Percentiles rank a stretch among this genome's conserved stretches.
Evolutionary conservation across 345 rosid genomes (phyloP).

Genomic region (Eucalyptus rudis): DNA sequence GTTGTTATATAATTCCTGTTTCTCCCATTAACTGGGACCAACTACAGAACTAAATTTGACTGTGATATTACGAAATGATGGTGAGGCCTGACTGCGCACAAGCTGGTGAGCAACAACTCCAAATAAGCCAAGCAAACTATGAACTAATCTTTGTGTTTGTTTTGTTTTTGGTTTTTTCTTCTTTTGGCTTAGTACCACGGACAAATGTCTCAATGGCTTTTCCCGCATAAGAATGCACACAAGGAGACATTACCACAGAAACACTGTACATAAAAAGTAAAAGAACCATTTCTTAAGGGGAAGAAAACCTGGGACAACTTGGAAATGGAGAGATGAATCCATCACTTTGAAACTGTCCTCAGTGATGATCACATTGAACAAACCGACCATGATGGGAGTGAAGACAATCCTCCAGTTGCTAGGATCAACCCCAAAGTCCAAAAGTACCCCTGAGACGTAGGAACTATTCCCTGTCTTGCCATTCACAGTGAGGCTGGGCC

Average conservation of each 20-base stretch:
- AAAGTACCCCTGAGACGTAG: constrained; percentile 46
- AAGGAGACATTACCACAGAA: not conserved
- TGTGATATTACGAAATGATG: not conserved
- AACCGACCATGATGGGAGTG: constrained; percentile 46
- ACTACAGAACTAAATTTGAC: not conserved
- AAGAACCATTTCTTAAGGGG: not conserved
- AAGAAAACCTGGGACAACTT: constrained; percentile 46
- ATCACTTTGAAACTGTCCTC: constrained; percentile 51
- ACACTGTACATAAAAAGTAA: not conserved
- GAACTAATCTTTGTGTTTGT: not conserved
- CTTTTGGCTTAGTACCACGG: not conserved
- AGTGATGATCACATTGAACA: constrained; percentile 40
- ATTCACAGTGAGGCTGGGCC: constrained; percentile 46
- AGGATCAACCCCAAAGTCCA: constrained; percentile 22
- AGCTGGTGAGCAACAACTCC: not conserved
- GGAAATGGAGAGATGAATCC: constrained; percentile 78
- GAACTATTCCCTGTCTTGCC: constrained; percentile 65
- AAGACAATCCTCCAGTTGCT: constrained; percentile 46
- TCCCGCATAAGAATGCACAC: not conserved
- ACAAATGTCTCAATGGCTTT: not conserved
- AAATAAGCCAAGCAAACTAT: not conserved
- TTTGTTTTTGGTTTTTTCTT: not conserved
- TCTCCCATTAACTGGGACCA: not conserved
- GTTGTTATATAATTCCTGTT: not conserved
- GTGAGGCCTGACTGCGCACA: not conserved